phyloP scores from a whole-genome alignment of 768 basidiomycete species.

The Tulasnella sp. region DNA sequence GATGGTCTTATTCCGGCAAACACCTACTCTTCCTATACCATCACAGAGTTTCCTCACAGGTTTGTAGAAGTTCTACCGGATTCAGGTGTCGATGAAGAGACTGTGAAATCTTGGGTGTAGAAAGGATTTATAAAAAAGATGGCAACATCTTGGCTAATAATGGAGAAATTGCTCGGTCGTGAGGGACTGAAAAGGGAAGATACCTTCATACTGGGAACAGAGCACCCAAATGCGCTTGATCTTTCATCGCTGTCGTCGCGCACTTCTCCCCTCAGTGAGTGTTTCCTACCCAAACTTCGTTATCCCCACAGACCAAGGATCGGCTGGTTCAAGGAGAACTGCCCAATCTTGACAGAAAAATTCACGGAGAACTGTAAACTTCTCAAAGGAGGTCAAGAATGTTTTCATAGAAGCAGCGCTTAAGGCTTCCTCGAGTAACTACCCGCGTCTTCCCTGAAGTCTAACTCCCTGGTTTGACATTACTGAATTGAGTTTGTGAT shows the following conservation, averaged over 20 bases:
- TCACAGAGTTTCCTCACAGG: slow-evolving; percentile 7
- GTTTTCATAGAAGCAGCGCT: no score
- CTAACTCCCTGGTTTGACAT: no score
- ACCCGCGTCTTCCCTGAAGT: no score
- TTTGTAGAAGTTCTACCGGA: slow-evolving; percentile 3
- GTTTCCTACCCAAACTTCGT: no score
- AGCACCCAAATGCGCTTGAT: slow-evolving; percentile 10
- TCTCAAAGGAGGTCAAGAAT: no score
- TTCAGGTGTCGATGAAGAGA: not conserved
- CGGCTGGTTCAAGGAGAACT: no score
- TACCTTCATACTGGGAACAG: slow-evolving; percentile 13
- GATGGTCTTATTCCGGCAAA: slow-evolving; percentile 11
- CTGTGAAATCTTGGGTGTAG: slow-evolving; percentile 1
- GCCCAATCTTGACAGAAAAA: no score
- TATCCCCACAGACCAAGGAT: no score
- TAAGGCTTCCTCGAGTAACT: no score
- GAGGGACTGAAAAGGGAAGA: not conserved
- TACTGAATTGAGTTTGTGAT: no score
- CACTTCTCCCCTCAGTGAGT: slow-evolving; percentile 8
- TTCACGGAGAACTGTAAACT: no score
- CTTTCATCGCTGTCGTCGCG: slow-evolving; percentile 5
- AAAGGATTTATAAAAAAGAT: not conserved
- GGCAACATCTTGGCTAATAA: not conserved
- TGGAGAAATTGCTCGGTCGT: slow-evolving; percentile 4
- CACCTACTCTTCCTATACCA: slow-evolving; percentile 8